phyloP scores from a whole-genome alignment of 2,329 filamentous ascomycete species.

The Penicillium sp. region DNA sequence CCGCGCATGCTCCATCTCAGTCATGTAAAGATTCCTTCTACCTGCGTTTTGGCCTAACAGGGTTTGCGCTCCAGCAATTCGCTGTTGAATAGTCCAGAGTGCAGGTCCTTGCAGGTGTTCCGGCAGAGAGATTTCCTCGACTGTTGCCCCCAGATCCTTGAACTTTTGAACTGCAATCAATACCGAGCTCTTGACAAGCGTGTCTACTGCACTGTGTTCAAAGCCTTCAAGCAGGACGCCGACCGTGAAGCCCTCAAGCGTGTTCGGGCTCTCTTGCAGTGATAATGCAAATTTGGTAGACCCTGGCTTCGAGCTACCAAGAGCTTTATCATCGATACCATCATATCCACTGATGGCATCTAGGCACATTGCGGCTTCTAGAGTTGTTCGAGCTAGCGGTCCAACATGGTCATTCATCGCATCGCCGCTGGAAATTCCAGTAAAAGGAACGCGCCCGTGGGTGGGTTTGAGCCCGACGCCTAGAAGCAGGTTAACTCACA shows the following conservation, averaged over 20 bases:
- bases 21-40: conserved; percentile 49
- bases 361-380: conserved; percentile 43
- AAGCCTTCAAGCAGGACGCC: conserved; percentile 49
- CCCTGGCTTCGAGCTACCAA: conserved; percentile 29
- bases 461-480: conserved; percentile 52
- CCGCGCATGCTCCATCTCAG: conserved; percentile 50
- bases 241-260: conserved; percentile 30
- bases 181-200: conserved; percentile 43
- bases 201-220: conserved; percentile 38
- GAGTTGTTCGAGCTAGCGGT: conserved; percentile 42
- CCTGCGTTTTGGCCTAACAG: conserved; percentile 45
- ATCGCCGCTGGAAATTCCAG: conserved; percentile 49
- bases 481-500: background rate
- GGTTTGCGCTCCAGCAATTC: conserved; percentile 45
- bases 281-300: conserved; percentile 19
- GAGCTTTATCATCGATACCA: conserved; percentile 47
- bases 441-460: conserved; percentile 51
- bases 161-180: conserved; percentile 44
- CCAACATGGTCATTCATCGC: conserved; percentile 52
- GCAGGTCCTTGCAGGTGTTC: conserved; percentile 44
- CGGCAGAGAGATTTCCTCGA: conserved; percentile 52
- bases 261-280: conserved; percentile 7
- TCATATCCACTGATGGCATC: conserved; percentile 50
- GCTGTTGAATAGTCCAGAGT: conserved; percentile 47
- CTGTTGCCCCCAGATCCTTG: conserved; percentile 46